Evolutionary conservation across 768 basidiomycete species (phyloP).

Genomic region (Leccinum longicurvipes): DNA sequence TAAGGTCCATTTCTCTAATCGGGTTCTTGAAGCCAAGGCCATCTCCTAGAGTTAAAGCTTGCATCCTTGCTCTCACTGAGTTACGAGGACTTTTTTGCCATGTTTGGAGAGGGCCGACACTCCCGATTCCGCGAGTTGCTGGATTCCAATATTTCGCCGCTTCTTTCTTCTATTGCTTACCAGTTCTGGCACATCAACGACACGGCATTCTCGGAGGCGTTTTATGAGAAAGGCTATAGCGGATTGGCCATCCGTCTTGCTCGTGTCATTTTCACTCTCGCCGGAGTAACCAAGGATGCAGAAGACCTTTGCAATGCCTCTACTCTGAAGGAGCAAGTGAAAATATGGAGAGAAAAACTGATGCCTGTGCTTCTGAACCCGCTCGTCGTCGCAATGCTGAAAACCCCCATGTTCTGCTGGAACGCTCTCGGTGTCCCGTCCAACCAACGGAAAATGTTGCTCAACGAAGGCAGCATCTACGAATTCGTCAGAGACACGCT

Average conservation of each 20-base stretch:
- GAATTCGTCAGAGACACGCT: slow-evolving; percentile 52
- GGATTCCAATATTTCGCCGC: slow-evolving; percentile 58
- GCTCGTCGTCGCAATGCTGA: slow-evolving; percentile 49
- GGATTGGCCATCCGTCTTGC: slow-evolving; percentile 66
- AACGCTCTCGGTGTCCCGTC: slow-evolving; percentile 75
- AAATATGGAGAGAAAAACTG: slow-evolving; percentile 59
- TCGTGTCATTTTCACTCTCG: slow-evolving; percentile 52
- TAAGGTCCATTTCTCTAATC: not conserved
- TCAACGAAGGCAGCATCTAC: slow-evolving; percentile 47
- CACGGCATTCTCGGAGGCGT: slow-evolving; percentile 45
- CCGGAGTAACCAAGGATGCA: slow-evolving; percentile 55
- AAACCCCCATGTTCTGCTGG: slow-evolving; percentile 57
- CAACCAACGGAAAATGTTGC: slow-evolving; percentile 62
- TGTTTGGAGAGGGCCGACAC: slow-evolving; percentile 68
- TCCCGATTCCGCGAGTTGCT: slow-evolving; percentile 57
- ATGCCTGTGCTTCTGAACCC: slow-evolving; percentile 60
- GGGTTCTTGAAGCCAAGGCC: slow-evolving; percentile 51
- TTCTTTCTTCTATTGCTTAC: slow-evolving; percentile 68
- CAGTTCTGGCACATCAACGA: slow-evolving; percentile 73
- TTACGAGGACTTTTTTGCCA: slow-evolving; percentile 58
- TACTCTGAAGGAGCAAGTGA: slow-evolving; percentile 57
- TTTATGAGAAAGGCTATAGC: slow-evolving; percentile 68
- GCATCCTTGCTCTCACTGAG: slow-evolving; percentile 55
- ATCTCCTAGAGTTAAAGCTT: slow-evolving; percentile 76
- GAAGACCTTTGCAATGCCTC: slow-evolving; percentile 50